A percentile compares a stretch with the other conserved stretches of the same genome.
These are phyloP conservation scores for Solanum peruvianum DNA, from an alignment of 257 asterid genomes.

Conservation along the genomic window DNA sequence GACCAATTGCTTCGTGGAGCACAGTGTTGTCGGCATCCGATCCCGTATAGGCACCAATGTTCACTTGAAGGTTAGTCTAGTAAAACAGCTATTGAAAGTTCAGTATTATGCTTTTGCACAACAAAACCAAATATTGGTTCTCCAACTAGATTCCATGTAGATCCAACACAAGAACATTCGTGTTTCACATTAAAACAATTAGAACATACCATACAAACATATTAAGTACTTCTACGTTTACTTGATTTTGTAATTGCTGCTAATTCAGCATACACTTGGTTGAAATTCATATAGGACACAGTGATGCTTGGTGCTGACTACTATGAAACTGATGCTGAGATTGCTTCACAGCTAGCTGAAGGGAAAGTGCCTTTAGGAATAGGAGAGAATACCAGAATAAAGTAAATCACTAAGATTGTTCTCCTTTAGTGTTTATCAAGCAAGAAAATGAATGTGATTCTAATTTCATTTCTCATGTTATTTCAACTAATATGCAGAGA, in stretches of 20 bases:
- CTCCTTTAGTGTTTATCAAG: not conserved
- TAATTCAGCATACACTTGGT: not conserved
- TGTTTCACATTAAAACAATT: not conserved
- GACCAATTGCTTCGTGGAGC: constrained; percentile 67
- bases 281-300: constrained; percentile 46
- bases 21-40: constrained; percentile 82
- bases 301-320: constrained; percentile 96
- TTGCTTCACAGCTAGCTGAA: constrained; percentile 50
- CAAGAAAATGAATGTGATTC: not conserved
- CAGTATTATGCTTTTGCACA: not conserved
- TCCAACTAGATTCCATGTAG: not conserved
- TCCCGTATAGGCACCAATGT: constrained; percentile 77
- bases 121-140: not conserved
- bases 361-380: constrained; percentile 88
- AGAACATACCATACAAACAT: not conserved
- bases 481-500: constrained; percentile 30
- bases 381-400: constrained; percentile 92
- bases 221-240: not conserved
- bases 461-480: not conserved
- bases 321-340: constrained; percentile 82
- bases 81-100: not conserved
- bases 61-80: constrained; percentile 50
- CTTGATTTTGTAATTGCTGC: not conserved
- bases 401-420: constrained; percentile 18
- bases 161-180: not conserved